Conservation (phyloP, 768 basidiomycete genomes). For the Termitomyces sp. region DNA sequence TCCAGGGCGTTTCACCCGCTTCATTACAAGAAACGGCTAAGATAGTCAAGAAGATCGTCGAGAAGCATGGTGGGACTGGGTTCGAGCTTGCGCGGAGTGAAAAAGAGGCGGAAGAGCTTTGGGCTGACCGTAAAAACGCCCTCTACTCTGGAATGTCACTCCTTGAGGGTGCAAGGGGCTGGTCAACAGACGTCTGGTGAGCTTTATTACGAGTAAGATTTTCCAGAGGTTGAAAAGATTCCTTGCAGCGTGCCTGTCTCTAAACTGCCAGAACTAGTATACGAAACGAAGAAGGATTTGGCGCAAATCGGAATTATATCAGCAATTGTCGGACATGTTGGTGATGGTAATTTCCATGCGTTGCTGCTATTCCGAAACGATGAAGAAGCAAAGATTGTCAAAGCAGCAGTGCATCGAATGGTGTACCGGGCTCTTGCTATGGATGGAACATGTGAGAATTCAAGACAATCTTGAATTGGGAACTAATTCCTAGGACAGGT, state of each 20-base stretch:
- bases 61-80: constrained; percentile 61
- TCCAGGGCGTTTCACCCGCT: constrained; percentile 64
- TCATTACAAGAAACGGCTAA: constrained; percentile 59
- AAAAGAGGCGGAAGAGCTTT: constrained; percentile 67
- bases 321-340: constrained; percentile 72
- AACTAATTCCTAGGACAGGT: constrained; percentile 29
- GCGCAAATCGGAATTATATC: constrained; percentile 48
- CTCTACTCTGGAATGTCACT: constrained; percentile 52
- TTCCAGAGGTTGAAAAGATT: not conserved
- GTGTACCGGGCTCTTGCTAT: constrained; percentile 62
- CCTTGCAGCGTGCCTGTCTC: constrained; percentile 52
- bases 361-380: constrained; percentile 54
- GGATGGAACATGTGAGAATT: constrained; percentile 61
- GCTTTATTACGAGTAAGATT: not conserved
- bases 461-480: not conserved
- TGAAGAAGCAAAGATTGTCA: constrained; percentile 39
- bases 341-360: constrained; percentile 56
- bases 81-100: constrained; percentile 61
- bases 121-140: constrained; percentile 70
- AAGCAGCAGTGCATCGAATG: constrained; percentile 52
- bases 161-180: constrained; percentile 50
- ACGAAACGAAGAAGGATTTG: constrained; percentile 71
- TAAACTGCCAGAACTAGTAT: constrained; percentile 56
- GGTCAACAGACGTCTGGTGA: constrained; percentile 77
- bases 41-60: constrained; percentile 51